Conservation (phyloP, 2,329 filamentous ascomycete species). For the Neopestalotiopsis sp. region DNA sequence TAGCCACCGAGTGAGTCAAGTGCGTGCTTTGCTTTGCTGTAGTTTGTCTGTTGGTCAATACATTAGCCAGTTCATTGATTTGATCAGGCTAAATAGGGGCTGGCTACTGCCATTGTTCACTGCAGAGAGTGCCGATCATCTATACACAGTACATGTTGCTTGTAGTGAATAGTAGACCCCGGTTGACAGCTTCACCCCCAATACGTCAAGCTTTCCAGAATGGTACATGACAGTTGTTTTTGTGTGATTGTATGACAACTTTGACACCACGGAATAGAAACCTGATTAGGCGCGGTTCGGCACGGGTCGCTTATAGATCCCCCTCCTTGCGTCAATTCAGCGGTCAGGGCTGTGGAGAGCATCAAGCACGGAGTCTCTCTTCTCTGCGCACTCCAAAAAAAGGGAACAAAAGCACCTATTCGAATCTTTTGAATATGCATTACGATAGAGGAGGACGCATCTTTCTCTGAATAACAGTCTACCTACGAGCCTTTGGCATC, state of each 20-base stretch:
- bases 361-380: background rate
- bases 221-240: background rate
- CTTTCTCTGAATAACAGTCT: background rate
- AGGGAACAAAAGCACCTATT: background rate
- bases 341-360: background rate
- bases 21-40: too few relatives aligned
- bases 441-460: too few relatives aligned
- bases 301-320: background rate
- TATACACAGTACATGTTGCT: background rate
- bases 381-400: background rate
- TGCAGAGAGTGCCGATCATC: background rate
- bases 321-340: background rate
- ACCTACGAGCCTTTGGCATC: slow-evolving; percentile 58
- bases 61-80: background rate
- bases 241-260: background rate
- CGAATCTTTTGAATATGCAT: background rate
- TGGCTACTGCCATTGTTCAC: background rate
- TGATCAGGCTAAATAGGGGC: background rate
- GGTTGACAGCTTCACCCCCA: background rate
- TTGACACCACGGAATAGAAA: background rate
- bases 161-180: background rate
- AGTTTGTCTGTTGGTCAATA: too few relatives aligned
- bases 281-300: background rate
- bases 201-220: background rate
- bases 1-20: background rate